Percentiles rank a stretch among this genome's conserved stretches.
These are phyloP conservation scores for Alectoria sarmentosa DNA, from an alignment of 495 filamentous ascomycete genomes.

Conservation along the genomic window DNA sequence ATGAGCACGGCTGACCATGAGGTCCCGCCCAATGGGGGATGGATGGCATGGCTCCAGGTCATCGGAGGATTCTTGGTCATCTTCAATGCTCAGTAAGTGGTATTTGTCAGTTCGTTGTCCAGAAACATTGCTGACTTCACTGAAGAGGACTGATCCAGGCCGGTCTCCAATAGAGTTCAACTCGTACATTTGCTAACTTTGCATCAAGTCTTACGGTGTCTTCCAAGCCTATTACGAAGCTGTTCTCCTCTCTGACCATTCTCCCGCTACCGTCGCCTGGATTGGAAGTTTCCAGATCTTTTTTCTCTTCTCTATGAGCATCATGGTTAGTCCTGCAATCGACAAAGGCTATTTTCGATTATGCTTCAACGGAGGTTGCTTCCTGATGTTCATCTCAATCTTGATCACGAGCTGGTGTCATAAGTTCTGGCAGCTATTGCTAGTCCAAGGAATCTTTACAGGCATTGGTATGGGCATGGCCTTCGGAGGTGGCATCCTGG, in stretches of 20 bases:
- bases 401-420: constrained; percentile 61
- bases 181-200: neutral
- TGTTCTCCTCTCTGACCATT: constrained; percentile 25
- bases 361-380: constrained; percentile 43
- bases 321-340: constrained; percentile 32
- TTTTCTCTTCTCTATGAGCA: constrained; percentile 30
- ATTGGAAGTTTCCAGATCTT: constrained; percentile 41
- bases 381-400: constrained; percentile 56
- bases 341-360: constrained; percentile 22
- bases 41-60: constrained; percentile 17
- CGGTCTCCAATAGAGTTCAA: neutral
- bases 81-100: constrained; percentile 19
- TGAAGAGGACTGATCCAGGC: constrained; percentile 6
- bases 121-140: neutral
- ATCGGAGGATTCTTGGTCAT: constrained; percentile 18
- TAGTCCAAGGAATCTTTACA: constrained; percentile 67
- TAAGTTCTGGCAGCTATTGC: constrained; percentile 63
- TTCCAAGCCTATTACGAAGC: constrained; percentile 40
- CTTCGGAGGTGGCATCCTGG: constrained; percentile 53
- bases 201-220: constrained; percentile 24
- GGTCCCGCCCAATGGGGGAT: constrained; percentile 7
- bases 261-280: constrained; percentile 41
- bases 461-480: constrained; percentile 67
- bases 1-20: neutral
- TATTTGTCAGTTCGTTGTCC: neutral